Percentiles rank a stretch among this genome's conserved stretches.
Conservation (phyloP, 176 grass and related monocot genomes). For the Alopecurus myosuroides region DNA sequence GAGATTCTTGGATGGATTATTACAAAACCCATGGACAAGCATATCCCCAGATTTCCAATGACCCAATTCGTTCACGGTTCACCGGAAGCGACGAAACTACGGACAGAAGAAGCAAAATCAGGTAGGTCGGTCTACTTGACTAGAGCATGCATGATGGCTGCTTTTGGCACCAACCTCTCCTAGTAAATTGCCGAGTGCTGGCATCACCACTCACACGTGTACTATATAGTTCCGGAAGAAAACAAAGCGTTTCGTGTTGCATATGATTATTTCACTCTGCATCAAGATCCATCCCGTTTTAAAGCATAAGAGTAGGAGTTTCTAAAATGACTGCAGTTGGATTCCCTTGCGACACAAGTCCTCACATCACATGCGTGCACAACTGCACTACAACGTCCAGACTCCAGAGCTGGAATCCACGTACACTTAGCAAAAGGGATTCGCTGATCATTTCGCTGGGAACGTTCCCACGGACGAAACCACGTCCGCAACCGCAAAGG, state of each 20-base stretch:
- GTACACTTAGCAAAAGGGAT: neutral
- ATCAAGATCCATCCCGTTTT: neutral
- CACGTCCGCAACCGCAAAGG: too few relatives aligned
- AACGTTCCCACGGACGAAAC: too few relatives aligned
- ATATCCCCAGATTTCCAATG: neutral
- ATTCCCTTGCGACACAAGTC: neutral
- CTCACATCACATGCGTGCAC: neutral
- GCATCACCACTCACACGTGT: neutral
- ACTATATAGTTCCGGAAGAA: neutral
- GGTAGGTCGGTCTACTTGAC: constrained; percentile 12
- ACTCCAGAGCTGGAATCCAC: neutral
- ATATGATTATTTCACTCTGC: neutral
- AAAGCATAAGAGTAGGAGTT: neutral
- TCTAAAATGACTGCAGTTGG: neutral
- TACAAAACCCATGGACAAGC: neutral
- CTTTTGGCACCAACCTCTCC: constrained; percentile 10
- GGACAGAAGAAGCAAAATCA: neutral
- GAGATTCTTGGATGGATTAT: neutral
- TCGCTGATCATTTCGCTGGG: neutral
- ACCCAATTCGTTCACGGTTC: neutral
- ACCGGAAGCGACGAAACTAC: neutral
- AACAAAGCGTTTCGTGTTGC: constrained; percentile 4
- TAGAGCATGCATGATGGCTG: neutral
- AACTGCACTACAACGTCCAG: neutral
- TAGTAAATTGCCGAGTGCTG: neutral